Evolutionary conservation across 768 basidiomycete species (phyloP).

Genomic region (Naganishia kalamii): DNA sequence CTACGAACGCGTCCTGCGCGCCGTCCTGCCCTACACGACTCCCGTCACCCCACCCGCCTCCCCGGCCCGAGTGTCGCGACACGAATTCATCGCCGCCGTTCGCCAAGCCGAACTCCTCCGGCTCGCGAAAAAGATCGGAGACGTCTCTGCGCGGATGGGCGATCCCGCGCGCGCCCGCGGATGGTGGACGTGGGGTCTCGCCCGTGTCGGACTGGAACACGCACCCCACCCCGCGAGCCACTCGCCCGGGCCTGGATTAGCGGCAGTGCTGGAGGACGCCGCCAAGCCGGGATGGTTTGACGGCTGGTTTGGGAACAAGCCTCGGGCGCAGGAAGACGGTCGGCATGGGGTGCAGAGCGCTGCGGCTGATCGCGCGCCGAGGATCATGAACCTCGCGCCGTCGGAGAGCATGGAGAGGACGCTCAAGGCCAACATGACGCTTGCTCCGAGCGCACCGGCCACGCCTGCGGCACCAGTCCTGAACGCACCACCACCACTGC

Average conservation of each 20-base stretch:
- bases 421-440: slow-evolving; percentile 2
- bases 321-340: neutral
- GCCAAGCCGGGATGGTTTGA: slow-evolving; percentile 13
- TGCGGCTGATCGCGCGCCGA: neutral
- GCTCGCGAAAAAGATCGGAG: slow-evolving; percentile 40
- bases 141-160: slow-evolving; percentile 31
- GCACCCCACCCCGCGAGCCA: neutral
- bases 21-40: neutral
- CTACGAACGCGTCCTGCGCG: slow-evolving; percentile 36
- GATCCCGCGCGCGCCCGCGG: slow-evolving; percentile 25
- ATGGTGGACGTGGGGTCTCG: slow-evolving; percentile 43
- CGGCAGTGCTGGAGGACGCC: neutral
- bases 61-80: slow-evolving; percentile 1
- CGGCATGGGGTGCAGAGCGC: neutral
- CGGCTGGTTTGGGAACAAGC: slow-evolving; percentile 6
- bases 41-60: neutral
- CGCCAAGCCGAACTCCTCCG: slow-evolving; percentile 28
- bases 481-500: slow-evolving; percentile 27
- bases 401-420: slow-evolving; percentile 1
- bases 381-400: neutral
- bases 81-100: slow-evolving; percentile 2
- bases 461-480: neutral
- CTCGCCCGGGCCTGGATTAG: neutral
- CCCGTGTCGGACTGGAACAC: slow-evolving; percentile 25
- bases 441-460: neutral